Base-by-base conservation (phyloP, 2,329 filamentous ascomycete species). In the Trichoderma gracile region DNA sequence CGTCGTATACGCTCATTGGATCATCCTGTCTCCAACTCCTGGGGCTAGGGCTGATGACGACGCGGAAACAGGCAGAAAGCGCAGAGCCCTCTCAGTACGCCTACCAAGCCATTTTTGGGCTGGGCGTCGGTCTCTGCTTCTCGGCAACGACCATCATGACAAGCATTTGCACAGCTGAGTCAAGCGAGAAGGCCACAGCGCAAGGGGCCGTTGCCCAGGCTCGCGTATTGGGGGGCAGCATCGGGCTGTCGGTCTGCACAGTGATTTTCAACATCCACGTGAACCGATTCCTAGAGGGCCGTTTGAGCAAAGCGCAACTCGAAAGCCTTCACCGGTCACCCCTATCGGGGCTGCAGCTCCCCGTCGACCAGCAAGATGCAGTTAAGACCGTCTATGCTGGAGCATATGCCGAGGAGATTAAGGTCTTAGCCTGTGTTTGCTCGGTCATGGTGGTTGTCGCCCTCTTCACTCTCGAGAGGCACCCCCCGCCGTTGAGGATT, bases 171-270 rank as follows among this genome's bases (percentile, higher is more conserved):
- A 75, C 78, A 3, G 79, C 82, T 0, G 74, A 79, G 19, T 73
- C 75, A 8, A 77, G 77, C 64, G 81, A 85, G 61, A 76, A 85
- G 56, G 85, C 86, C 0, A 82, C 84, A 2, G 84, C 84, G 0
- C 84, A 88, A 68, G 86, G 85, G 0, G 81, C 84, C 5, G 78
- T 87, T 10, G 83, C 86, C 1, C 86, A 89, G 72, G 80, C 83
- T 1, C 80, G 86, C 15, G 82, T 88, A 0, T 74, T 88, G 2
- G 86, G 86, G 1, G 86, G 86, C 3, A 83, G 83, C 43, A 78
- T 88, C 30, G 86, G 86, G 1, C 78, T 88, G 49, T 82, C 85
- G 0, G 72, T 82, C 25, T 86, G 85, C 67, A 86, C 83, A n/a
- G 80, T 86, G 15, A 78, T 88, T 12, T 83, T 86, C 72, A 85